These are phyloP conservation scores for Eucalyptus camaldulensis DNA, from an alignment of 345 rosid genomes.

Conservation along the genomic window DNA sequence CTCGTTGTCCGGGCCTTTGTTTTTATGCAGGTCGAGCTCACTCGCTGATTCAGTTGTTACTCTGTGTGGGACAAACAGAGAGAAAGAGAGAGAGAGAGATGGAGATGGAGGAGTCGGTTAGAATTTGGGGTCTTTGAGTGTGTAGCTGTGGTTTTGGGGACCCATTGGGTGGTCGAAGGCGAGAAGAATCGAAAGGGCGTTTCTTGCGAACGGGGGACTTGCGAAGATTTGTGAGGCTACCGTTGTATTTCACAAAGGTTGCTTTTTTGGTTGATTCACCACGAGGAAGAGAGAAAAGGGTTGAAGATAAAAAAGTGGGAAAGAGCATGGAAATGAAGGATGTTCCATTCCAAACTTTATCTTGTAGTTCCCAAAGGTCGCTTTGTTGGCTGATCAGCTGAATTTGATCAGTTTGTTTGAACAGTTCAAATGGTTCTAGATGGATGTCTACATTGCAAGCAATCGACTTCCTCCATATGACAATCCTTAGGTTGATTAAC, in stretches of 20 bases:
- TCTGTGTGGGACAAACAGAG: not conserved
- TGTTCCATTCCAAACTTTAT: not conserved
- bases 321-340: not conserved
- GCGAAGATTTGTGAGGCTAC: not conserved
- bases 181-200: not conserved
- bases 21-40: not conserved
- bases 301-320: not conserved
- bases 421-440: not conserved
- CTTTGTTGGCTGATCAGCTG: not conserved
- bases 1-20: rapidly evolving
- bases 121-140: not conserved
- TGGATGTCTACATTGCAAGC: not conserved
- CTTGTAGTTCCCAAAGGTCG: no score
- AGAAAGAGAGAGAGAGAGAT: not conserved
- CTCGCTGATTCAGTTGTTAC: not conserved
- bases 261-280: not conserved
- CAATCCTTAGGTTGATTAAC: not conserved
- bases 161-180: not conserved
- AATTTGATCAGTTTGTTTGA: not conserved
- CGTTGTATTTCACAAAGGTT: not conserved
- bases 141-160: not conserved
- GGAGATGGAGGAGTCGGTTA: no score
- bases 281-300: not conserved
- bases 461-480: not conserved
- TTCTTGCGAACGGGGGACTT: not conserved